phyloP scores from a whole-genome alignment of 2,329 filamentous ascomycete species.

The Drechslerella dactyloides region DNA sequence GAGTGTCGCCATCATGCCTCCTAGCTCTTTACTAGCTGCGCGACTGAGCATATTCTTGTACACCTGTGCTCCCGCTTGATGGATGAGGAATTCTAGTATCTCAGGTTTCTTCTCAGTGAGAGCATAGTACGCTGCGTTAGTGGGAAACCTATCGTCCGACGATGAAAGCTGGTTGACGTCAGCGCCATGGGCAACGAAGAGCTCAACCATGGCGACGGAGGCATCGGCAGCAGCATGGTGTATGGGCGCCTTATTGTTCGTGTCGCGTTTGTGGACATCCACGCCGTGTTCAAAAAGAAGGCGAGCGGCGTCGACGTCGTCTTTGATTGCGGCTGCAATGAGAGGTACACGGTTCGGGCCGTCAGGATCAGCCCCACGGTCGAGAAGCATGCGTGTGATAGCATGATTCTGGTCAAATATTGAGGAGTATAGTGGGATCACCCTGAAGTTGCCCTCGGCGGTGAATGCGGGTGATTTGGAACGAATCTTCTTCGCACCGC shows the following conservation, averaged over 20 bases:
- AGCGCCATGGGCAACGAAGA: neutral
- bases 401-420: conserved; percentile 10
- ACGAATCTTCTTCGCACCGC: neutral
- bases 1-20: conserved; percentile 23
- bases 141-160: neutral
- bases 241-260: conserved; percentile 5
- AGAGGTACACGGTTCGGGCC: conserved; percentile 14
- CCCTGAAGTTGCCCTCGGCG: conserved; percentile 15
- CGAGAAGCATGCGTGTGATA: conserved; percentile 18
- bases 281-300: neutral
- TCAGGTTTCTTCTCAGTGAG: conserved; percentile 15
- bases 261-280: conserved; percentile 10
- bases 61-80: conserved; percentile 11
- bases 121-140: conserved; percentile 12
- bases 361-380: conserved; percentile 1
- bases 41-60: conserved; percentile 1
- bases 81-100: conserved; percentile 1
- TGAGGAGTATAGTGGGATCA: conserved; percentile 18
- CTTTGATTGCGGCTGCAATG: conserved; percentile 6
- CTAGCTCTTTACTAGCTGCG: conserved; percentile 10
- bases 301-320: neutral
- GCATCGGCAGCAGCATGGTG: conserved; percentile 3
- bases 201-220: conserved; percentile 2
- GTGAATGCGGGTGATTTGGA: conserved; percentile 16
- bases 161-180: conserved; percentile 7